Evolutionary conservation across 805 yeast species (phyloP).

Genomic region (Cyberlindnera amylophila): DNA sequence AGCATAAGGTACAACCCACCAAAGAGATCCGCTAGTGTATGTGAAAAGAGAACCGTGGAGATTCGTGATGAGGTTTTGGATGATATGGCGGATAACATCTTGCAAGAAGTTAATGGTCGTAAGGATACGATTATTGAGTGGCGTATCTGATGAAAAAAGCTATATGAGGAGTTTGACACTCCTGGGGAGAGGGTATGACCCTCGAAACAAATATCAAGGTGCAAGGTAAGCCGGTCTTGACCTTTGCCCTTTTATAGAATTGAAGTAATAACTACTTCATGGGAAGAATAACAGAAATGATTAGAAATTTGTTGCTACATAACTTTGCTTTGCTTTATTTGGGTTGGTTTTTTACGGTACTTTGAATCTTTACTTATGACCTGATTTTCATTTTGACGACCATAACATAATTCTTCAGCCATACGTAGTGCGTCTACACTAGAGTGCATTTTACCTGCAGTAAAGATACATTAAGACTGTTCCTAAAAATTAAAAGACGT

Average conservation of each 20-base stretch:
- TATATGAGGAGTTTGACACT: neutral
- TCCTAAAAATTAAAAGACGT: neutral
- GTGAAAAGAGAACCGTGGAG: slow-evolving; percentile 3
- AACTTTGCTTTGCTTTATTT: neutral
- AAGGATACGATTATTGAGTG: slow-evolving; percentile 20
- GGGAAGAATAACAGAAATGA: too few species aligned
- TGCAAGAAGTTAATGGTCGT: slow-evolving; percentile 14
- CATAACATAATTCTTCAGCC: neutral
- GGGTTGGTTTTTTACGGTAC: neutral
- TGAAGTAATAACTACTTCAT: too few species aligned
- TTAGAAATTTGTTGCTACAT: too few species aligned
- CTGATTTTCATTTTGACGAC: slow-evolving; percentile 2
- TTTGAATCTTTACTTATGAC: neutral
- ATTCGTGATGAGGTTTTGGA: slow-evolving; percentile 22
- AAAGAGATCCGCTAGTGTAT: slow-evolving; percentile 3
- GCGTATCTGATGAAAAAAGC: slow-evolving; percentile 15
- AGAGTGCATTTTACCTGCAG: too few species aligned
- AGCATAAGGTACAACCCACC: slow-evolving; percentile 7
- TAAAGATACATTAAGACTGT: too few species aligned
- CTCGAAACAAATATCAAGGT: too few species aligned
- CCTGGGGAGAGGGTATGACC: neutral
- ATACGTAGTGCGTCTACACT: too few species aligned
- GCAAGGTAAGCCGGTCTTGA: too few species aligned
- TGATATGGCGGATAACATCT: slow-evolving; percentile 25
- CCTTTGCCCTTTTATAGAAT: too few species aligned